Evolutionary conservation across 495 filamentous ascomycete genomes (phyloP), one percentile per base, ranked within the genome.

Genomic region (Tetracladium setigerum): DNA sequence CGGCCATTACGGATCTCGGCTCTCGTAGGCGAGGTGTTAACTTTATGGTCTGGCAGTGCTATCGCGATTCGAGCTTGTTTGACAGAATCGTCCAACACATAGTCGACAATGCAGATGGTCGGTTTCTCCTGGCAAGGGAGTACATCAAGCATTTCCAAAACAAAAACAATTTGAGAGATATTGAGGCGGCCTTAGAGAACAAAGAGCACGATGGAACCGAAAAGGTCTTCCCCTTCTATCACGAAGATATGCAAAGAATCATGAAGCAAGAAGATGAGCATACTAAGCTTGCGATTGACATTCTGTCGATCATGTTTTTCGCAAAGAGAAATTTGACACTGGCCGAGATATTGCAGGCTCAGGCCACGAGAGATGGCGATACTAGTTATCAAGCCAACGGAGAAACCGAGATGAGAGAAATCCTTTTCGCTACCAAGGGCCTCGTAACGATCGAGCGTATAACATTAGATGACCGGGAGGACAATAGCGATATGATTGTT

Each of bases 91-190:
- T 56, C 1, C 18, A 22, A 1, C 30, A 50, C n/a, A 53, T 64
- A 18, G 48, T 55, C 33, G 30, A 15, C 2, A 57, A 55, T 16
- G 49, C 53, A 1, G 33, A 56, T 9, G 50, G 54, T n/a, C 60
- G 43, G 34, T 64, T 62, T 40, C 33, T 55, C 15, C 36, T 60
- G 18, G 61, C 59, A 4, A 54, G 52, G 16, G 47, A 58, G 22
- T 60, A 58, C 41, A 39, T 56, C 19, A 38, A 46, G 30, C 41
- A 54, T 1, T 37, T 64, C 16, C 47, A 42, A 9, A 36, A 34
- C 32, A 44, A 56, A 30, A 24, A 27, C 13, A 57, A 18, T 4
- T 30, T 32, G 30, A 46, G 27, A 27, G 52, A 60, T 13, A 49
- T 64, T 22, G 39, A 44, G 1, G 15, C 31, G 5, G 45, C 55